Percentiles rank a stretch among this genome's conserved stretches.
Evolutionary conservation across 2,329 filamentous ascomycete genomes (phyloP).

Genomic region (Thielaviopsis ethacetica): DNA sequence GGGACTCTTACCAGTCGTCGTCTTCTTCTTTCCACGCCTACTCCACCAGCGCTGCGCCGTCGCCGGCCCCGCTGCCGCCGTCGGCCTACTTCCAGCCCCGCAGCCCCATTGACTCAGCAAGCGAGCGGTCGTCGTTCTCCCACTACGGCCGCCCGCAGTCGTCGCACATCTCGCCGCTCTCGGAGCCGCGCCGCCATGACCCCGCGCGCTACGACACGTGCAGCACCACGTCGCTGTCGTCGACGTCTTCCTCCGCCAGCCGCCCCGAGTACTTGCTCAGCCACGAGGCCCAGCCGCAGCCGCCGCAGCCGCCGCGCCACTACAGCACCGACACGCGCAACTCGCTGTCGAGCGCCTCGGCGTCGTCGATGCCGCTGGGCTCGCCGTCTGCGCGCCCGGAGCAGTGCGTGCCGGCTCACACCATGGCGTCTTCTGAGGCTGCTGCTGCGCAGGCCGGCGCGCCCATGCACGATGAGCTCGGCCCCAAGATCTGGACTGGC

Average conservation of each 20-base stretch:
- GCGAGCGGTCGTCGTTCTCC: neutral
- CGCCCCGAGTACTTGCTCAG: slow-evolving; percentile 13
- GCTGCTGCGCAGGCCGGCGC: slow-evolving; percentile 23
- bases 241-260: neutral
- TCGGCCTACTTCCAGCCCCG: neutral
- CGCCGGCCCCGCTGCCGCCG: neutral
- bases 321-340: neutral
- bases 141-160: neutral
- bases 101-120: neutral
- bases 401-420: neutral
- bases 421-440: neutral
- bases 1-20: neutral
- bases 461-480: slow-evolving; percentile 41
- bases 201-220: neutral
- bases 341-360: neutral
- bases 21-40: neutral
- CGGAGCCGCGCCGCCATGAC: neutral
- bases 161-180: neutral
- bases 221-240: neutral
- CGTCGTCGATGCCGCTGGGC: neutral
- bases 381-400: slow-evolving; percentile 3
- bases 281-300: slow-evolving; percentile 23
- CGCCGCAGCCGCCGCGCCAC: slow-evolving; percentile 16
- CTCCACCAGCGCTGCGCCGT: neutral
- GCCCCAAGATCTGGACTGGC: slow-evolving; percentile 54